Percentiles rank a stretch among this genome's conserved stretches.
These are phyloP conservation scores for Fusarium sublunatum DNA, from an alignment of 2,329 filamentous ascomycete genomes.

Conservation along the genomic window DNA sequence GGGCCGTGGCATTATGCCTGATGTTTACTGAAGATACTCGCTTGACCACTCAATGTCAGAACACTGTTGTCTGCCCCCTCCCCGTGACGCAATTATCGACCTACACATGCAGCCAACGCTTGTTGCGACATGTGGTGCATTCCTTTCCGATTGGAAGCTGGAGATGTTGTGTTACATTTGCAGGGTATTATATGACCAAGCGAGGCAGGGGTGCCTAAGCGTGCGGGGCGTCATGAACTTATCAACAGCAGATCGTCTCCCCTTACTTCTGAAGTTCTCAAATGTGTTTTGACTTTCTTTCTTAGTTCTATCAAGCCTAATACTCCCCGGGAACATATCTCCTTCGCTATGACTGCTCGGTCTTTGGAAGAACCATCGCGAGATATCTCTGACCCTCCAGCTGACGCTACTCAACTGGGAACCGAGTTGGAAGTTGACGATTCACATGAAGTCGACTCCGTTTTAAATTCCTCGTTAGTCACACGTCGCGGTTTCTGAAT, in stretches of 20 bases:
- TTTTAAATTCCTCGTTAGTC: slow-evolving; percentile 3
- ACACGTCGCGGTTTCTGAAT: fast-evolving
- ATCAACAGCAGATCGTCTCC: neutral
- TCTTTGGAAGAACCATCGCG: neutral
- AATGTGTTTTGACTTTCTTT: neutral
- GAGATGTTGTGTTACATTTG: neutral
- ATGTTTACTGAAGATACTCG: no score
- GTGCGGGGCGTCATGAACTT: neutral
- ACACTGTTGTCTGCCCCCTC: no score
- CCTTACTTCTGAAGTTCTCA: neutral
- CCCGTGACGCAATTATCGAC: neutral
- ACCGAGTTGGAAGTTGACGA: slow-evolving; percentile 5
- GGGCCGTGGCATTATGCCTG: no score
- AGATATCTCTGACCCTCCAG: neutral
- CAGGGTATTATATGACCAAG: neutral
- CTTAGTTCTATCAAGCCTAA: neutral
- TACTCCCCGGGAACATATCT: fast-evolving
- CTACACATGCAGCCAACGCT: neutral
- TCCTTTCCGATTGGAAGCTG: neutral
- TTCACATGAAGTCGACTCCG: neutral
- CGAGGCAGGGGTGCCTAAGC: neutral
- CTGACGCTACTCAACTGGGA: neutral
- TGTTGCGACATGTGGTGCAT: neutral
- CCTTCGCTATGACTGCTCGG: neutral
- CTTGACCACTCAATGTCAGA: no score